phyloP scores from a whole-genome alignment of 2,329 filamentous ascomycete species.

The Cryphonectria naterciae region DNA sequence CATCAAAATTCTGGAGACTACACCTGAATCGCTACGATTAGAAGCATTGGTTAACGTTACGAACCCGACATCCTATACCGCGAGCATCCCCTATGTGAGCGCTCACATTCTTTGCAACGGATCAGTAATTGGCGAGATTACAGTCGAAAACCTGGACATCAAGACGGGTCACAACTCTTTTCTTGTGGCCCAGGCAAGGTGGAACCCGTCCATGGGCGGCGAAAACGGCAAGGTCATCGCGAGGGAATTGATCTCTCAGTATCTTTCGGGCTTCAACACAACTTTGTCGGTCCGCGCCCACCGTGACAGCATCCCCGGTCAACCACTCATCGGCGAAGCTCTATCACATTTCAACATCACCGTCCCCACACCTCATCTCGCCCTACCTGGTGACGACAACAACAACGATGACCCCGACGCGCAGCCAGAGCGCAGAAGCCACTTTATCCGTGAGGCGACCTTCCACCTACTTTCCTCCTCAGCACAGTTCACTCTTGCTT shows the following conservation, averaged over 20 bases:
- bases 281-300: conserved; percentile 76
- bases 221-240: conserved; percentile 64
- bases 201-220: conserved; percentile 74
- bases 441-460: conserved; percentile 84
- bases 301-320: conserved; percentile 70
- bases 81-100: conserved; percentile 77
- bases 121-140: conserved; percentile 75
- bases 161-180: conserved; percentile 72
- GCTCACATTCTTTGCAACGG: conserved; percentile 76
- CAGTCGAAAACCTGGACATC: conserved; percentile 65
- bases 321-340: conserved; percentile 72
- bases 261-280: conserved; percentile 86
- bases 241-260: conserved; percentile 77
- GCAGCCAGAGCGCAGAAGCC: conserved; percentile 42
- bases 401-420: conserved; percentile 43
- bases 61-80: conserved; percentile 88
- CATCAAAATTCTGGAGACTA: conserved; percentile 74
- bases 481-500: conserved; percentile 80
- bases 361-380: conserved; percentile 71
- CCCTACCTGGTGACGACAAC: conserved; percentile 51
- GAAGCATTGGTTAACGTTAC: conserved; percentile 78
- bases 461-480: conserved; percentile 88
- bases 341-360: conserved; percentile 74
- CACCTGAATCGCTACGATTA: conserved; percentile 70
- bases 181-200: conserved; percentile 69